These are phyloP conservation scores for Leucosporidium scottii DNA, from an alignment of 768 basidiomycete species.

Conservation along the genomic window DNA sequence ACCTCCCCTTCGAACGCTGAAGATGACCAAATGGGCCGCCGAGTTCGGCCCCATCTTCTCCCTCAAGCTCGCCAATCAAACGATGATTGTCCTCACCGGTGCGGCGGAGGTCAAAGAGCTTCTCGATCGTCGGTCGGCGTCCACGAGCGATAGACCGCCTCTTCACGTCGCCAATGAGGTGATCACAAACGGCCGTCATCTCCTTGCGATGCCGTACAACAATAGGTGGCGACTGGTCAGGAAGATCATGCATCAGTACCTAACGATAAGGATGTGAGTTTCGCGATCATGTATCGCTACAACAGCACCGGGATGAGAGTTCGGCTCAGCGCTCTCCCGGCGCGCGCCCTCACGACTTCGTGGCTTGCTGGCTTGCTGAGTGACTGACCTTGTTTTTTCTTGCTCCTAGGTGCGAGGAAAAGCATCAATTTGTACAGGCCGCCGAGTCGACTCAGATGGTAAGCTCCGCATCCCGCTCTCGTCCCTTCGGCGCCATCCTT, in stretches of 20 bases:
- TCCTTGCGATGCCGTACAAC: constrained; percentile 2
- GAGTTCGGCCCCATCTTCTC: constrained; percentile 28
- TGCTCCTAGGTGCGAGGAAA: constrained; percentile 2
- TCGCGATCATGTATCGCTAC: no score
- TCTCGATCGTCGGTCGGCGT: constrained; percentile 15
- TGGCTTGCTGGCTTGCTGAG: no score
- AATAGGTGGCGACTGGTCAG: not conserved
- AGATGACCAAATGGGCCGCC: constrained; percentile 22
- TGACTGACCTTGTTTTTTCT: no score
- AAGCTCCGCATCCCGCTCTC: not conserved
- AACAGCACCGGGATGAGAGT: no score
- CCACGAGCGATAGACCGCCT: constrained; percentile 11
- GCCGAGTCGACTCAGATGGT: constrained; percentile 14
- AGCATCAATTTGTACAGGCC: constrained; percentile 3
- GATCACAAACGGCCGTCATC: not conserved
- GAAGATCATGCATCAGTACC: constrained; percentile 9
- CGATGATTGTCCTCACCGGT: not conserved
- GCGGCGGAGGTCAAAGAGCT: constrained; percentile 18
- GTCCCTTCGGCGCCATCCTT: no score
- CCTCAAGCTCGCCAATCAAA: constrained; percentile 4
- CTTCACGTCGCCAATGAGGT: constrained; percentile 19
- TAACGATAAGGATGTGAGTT: constrained; percentile 9
- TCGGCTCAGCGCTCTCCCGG: no score
- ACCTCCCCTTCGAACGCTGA: no score
- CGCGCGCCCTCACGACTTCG: no score